phyloP scores from a whole-genome alignment of 202 grass and related monocot species.

The Brachypodium distachyon region DNA sequence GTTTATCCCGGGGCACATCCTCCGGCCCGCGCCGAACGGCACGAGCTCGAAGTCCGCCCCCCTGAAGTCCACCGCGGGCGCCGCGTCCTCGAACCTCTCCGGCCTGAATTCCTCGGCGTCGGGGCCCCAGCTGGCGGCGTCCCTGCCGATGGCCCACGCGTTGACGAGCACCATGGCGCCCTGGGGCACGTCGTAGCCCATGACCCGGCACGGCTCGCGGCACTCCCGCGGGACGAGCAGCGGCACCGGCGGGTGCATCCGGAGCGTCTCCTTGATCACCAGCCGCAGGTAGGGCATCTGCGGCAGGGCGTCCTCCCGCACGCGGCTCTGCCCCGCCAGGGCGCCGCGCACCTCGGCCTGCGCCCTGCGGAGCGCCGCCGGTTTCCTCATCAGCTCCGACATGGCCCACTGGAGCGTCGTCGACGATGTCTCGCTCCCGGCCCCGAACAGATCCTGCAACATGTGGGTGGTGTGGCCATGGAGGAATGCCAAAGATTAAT shows the following conservation, averaged over 20 bases:
- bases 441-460: conserved; percentile 34
- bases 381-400: conserved; percentile 49
- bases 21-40: conserved; percentile 36
- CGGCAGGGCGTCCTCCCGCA: background rate
- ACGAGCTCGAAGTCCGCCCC: conserved; percentile 21
- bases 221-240: conserved; percentile 14
- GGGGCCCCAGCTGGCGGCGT: background rate
- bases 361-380: conserved; percentile 6
- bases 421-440: conserved; percentile 21
- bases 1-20: conserved; percentile 41
- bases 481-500: too few relatives aligned
- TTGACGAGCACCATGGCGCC: conserved; percentile 28
- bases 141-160: conserved; percentile 14
- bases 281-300: conserved; percentile 6
- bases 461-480: too few relatives aligned
- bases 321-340: too few relatives aligned
- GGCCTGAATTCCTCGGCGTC: conserved; percentile 28
- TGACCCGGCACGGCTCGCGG: conserved; percentile 12
- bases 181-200: conserved; percentile 3
- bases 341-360: conserved; percentile 39
- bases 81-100: conserved; percentile 30
- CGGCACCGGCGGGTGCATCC: conserved; percentile 13
- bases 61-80: background rate
- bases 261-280: conserved; percentile 42
- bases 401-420: conserved; percentile 27